phyloP scores from a whole-genome alignment of 2,329 filamentous ascomycete genomes.

The Epichloe festucae region DNA sequence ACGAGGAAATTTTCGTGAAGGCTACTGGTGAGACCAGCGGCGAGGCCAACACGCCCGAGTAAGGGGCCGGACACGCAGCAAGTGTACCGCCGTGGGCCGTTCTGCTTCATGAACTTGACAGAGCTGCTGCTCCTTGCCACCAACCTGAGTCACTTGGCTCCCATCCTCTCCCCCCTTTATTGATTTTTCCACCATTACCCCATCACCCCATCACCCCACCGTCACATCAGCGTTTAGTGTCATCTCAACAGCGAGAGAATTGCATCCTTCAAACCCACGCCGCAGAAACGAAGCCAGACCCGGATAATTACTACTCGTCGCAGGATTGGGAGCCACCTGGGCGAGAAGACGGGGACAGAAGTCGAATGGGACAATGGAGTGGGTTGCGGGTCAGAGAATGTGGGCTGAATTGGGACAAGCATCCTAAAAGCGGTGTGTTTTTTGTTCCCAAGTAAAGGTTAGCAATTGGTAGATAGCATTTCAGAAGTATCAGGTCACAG shows the following conservation, averaged over 20 bases:
- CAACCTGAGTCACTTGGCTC: conserved; percentile 5
- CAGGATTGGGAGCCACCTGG: neutral
- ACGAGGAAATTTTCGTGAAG: conserved; percentile 69
- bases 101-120: neutral
- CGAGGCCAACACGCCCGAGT: conserved; percentile 3
- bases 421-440: conserved; percentile 2
- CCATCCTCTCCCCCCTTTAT: neutral
- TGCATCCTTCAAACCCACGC: conserved; percentile 1
- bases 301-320: neutral
- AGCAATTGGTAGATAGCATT: conserved; percentile 7
- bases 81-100: neutral
- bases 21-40: conserved; percentile 11
- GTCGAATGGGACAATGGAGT: neutral
- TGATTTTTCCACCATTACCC: neutral
- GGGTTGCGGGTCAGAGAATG: conserved; percentile 4
- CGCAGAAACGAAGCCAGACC: neutral
- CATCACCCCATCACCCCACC: conserved; percentile 3
- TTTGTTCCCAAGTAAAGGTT: conserved; percentile 3
- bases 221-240: conserved; percentile 11
- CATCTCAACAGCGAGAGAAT: conserved; percentile 6
- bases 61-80: neutral
- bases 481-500: conserved; percentile 9
- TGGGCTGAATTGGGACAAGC: conserved; percentile 2
- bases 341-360: conserved; percentile 2
- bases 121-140: conserved; percentile 3